Base-by-base conservation (phyloP, 352 stramenopile genomes). In the Achlya hypogyna region DNA sequence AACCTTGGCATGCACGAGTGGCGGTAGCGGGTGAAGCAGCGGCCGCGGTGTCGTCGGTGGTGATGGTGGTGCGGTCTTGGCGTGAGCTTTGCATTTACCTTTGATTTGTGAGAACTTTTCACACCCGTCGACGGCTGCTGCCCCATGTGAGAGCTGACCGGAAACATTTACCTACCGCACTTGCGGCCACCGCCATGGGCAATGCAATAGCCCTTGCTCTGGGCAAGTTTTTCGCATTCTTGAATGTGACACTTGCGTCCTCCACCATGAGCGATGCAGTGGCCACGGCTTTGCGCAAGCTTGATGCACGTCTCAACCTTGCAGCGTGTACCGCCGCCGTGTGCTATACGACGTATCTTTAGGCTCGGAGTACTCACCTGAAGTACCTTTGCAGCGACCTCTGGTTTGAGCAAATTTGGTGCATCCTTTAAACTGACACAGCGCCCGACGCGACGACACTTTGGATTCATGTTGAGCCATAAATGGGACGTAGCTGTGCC, bases 41-140 rank as follows among this genome's bases (percentile, higher is more conserved):
- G 34, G 35, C 9, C 20, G 42, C 2, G 28, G 27, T 53, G 38
- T 28, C 42, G 56, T 38, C 42, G 56, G 16, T 28, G 56, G 35
- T 20, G 56, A 12, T 5, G 34, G 38, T 31, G 0, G 60, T 10
- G 56, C 23, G 10, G 25, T 53, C 76, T 93, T 93, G 9, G 82
- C 89, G 73, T 93, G 84, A 34, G 80, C 87, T 76, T 93, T 93
- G 74, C 84, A 93, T 23, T 84, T 84, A 25, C 84, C 84, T 43
- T 90, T 90, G 64, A 93, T 84, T 66, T 93, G 84, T n/a, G 84
- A 90, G 63, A 93, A 93, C 75, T 93, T 93, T 60, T 90, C 76
- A 28, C 65, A 71, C 23, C 62, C 65, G 14, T 51, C 49, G 5
- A 71, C 34, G 8, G 51, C 51, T 67, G 59, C 12, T 38, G 2